Evolutionary conservation across 2,329 filamentous ascomycete genomes (phyloP).

Genomic region (Trichoderma citrinoviride): DNA sequence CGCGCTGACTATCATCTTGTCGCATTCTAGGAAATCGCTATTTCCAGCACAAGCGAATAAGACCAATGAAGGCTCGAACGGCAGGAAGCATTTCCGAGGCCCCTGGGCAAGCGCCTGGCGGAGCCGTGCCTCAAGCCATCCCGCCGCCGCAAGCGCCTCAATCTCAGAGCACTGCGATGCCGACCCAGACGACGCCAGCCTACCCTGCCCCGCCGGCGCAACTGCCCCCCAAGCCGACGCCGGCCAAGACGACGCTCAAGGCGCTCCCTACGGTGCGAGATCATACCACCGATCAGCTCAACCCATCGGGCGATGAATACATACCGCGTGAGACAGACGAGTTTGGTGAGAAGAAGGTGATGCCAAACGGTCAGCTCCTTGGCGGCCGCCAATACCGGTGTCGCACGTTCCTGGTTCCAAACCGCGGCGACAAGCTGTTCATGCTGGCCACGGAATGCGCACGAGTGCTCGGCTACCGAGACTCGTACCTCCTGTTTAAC

Average conservation of each 20-base stretch:
- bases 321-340: constrained; percentile 91
- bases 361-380: constrained; percentile 74
- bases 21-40: constrained; percentile 45
- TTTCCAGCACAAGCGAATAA: constrained; percentile 54
- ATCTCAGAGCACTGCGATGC: constrained; percentile 47
- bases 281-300: constrained; percentile 94
- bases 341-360: constrained; percentile 90
- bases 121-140: constrained; percentile 39
- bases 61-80: constrained; percentile 55
- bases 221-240: constrained; percentile 74
- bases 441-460: constrained; percentile 99
- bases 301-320: constrained; percentile 87
- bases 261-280: constrained; percentile 93
- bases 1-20: constrained; percentile 31
- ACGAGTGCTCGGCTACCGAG: constrained; percentile 86
- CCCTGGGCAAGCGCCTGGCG: constrained; percentile 52
- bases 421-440: constrained; percentile 89
- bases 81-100: constrained; percentile 55
- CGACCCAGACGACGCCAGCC: constrained; percentile 42
- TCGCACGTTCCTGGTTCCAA: constrained; percentile 87
- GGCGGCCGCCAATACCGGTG: constrained; percentile 88
- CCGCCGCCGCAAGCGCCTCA: constrained; percentile 56
- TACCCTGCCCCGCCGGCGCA: constrained; percentile 40
- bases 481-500: constrained; percentile 98
- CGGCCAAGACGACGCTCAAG: constrained; percentile 82